Evolutionary conservation across 1,284 basidiomycete genomes (phyloP), one percentile per base, ranked within the genome.

Genomic region (Ceratobasidium sp.): DNA sequence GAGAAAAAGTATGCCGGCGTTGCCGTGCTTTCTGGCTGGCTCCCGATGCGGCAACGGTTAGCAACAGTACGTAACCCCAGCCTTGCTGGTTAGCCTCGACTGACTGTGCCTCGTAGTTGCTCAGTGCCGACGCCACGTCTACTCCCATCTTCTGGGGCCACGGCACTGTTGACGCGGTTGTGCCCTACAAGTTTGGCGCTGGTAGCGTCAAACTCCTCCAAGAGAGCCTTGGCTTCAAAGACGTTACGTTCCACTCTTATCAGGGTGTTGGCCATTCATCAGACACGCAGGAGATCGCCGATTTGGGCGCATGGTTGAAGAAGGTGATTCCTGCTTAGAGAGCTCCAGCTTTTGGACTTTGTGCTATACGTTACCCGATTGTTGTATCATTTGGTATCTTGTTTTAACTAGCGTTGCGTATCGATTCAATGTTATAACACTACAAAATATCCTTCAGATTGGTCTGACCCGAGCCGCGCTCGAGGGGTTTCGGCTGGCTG

Each of bases 141-240:
- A 81, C 86, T n/a, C 90, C 93, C 1, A 83, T 95, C 40, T 96
- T 96, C 80, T 92, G 91, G 88, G 95, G 91, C 5, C 92, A 94
- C 73, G 94, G 94, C 7, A 85, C 81, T n/a, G 80, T 78, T 34
- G 94, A 97, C 77, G 86, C 85, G 8, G 82, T 96, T 13, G 88
- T 96, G 65, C 82, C 82, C 67, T 84, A 82, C 72, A 72, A 77
- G 50, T 79, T 78, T 73, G 84, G 85, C 40, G 75, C 81, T 69
- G 77, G 78, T 64, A 88, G 88, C 17, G 78, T 83, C 52, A 82
- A 86, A 12, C 83, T 84, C 71, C 79, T 94, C 69, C 82, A 80
- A 53, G 76, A 79, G 12, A 74, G 82, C 12, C 73, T 88, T 22
- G 83, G 85, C 17, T 79, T 88, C 50, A 75, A 80, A 64, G 73